Base-by-base conservation (phyloP, 176 grass and related monocot species). In the Luzula sylvatica region DNA sequence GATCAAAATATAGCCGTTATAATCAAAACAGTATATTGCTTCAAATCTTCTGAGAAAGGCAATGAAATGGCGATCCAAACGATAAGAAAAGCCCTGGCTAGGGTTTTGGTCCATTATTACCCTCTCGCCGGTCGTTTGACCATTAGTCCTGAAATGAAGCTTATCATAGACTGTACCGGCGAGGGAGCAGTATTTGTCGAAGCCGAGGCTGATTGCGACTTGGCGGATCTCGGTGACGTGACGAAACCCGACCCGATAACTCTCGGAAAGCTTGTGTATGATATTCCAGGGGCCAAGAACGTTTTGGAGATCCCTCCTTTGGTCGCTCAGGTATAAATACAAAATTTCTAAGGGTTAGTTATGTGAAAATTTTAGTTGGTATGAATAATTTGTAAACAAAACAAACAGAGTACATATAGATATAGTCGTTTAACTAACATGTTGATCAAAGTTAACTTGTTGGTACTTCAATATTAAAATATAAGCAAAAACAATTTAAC, bases 271-370 rank as follows among this genome's bases (percentile, higher is more conserved):
- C 78, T 98, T 43, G 81, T 98, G 27, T 82, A 83, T 65, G 73
- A 71, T 59, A 39, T 98, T 49, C 85, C 81, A 30, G 81, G 72
- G 41, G 85, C 85, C 40, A 86, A 90, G 81, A 79, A 75, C 74
- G 68, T 98, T 69, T 59, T 98, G 64, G 92, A 98, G 74, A 90
- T 98, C 46, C 92, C 92, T 4, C 92, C 92, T 59, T 72, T 98
- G 58, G 83, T 83, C 2, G 92, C 70, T 21, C 85, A 98, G 92
- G 92, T 94, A 74, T 29, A 16, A 35, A 8, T 49, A 14, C n/a
- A n/a, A n/a, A n/a, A n/a, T n/a, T n/a, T n/a, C n/a, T n/a, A n/a
- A n/a, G n/a, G n/a, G 11, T 39, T 50, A 38, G 13, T 59, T 35
- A 35, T 35, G 9, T 7, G 9, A 35, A 4, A 35, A 35, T 7